Evolutionary conservation across 305 asterid species (phyloP), one percentile per base, ranked within the genome.

Genomic region (Fraxinus angustifolia): DNA sequence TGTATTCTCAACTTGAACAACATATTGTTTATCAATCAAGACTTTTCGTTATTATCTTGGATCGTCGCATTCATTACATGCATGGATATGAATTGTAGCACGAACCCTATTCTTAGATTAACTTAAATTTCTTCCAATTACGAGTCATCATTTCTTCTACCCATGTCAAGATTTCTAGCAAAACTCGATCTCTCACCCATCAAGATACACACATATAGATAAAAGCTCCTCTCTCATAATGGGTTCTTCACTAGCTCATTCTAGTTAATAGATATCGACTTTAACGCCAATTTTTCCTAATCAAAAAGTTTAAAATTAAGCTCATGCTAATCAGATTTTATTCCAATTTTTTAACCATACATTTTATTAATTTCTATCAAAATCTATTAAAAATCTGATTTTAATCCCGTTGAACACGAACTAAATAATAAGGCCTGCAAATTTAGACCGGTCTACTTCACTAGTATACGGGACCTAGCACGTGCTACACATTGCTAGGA

Each of bases 401-500:
- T 38, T 38, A 38, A 38, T 8, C 12, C 3, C 45, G 3, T 8
- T 38, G 8, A 8, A 53, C 17, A 16, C 3, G 21, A 38, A 53
- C 17, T 56, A 58, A 58, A 58, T 19, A 58, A 58, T 11, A n/a
- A 58, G 28, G 28, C 28, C 28, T 0, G 12, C 4, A 21, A 60
- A 60, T 60, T 10, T 60, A 60, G 71, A 60, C 11, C 14, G 26
- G 26, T 19, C 68, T 60, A 60, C n/a, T 23, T 62, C 3, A 8
- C 70, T 58, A 58, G 12, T 6, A 17, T 58, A 19, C 2, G 68
- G 7, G 30, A 19, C 70, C 34, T 62, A 23, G 72, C 83, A 81
- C 72, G 87, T 65, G 80, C 60, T 73, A 8, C 78, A 30, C 40
- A 31, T 58, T 76, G 33, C 42, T 70, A 76, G 74, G 16, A 3